A percentile compares a stretch with the other conserved stretches of the same genome.
Evolutionary conservation across 2,329 filamentous ascomycete genomes (phyloP).

Genomic region (Aspergillus sp.): DNA sequence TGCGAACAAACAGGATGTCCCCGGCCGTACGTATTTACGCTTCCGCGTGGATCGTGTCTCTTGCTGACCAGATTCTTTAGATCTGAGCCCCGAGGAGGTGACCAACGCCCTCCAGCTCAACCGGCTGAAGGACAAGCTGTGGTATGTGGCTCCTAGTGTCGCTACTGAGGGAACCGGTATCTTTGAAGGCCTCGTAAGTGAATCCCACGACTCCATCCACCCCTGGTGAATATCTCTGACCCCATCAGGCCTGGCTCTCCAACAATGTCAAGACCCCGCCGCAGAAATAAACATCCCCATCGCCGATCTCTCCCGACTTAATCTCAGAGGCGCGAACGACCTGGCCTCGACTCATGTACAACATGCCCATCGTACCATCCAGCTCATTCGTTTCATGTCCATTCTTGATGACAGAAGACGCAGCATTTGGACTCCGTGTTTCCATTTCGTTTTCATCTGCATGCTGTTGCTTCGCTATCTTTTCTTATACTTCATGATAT

Average conservation of each 20-base stretch:
- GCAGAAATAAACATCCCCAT: slow-evolving; percentile 33
- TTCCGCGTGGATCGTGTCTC: neutral
- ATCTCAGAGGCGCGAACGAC: slow-evolving; percentile 17
- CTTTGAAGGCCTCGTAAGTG: slow-evolving; percentile 69
- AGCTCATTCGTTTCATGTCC: slow-evolving; percentile 34
- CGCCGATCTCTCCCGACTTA: slow-evolving; percentile 7
- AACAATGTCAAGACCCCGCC: slow-evolving; percentile 71
- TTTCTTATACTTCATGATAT: slow-evolving; percentile 42
- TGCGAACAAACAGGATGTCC: slow-evolving; percentile 97
- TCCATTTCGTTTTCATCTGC: slow-evolving; percentile 20
- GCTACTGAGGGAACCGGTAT: slow-evolving; percentile 79
- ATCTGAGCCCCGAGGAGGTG: slow-evolving; percentile 76
- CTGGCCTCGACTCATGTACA: slow-evolving; percentile 31
- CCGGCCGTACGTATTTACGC: slow-evolving; percentile 60
- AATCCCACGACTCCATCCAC: slow-evolving; percentile 8
- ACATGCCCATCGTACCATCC: slow-evolving; percentile 28
- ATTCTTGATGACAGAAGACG: slow-evolving; percentile 43
- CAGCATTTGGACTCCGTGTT: slow-evolving; percentile 34
- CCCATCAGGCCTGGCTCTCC: slow-evolving; percentile 65
- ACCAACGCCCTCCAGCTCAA: slow-evolving; percentile 73
- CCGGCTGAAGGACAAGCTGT: slow-evolving; percentile 78
- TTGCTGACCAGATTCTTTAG: slow-evolving; percentile 44
- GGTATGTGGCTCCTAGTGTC: slow-evolving; percentile 81
- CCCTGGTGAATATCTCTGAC: slow-evolving; percentile 8
- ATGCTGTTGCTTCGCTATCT: slow-evolving; percentile 19